Evolutionary conservation across 768 basidiomycete genomes (phyloP).

Genomic region (Royoungia palumana): DNA sequence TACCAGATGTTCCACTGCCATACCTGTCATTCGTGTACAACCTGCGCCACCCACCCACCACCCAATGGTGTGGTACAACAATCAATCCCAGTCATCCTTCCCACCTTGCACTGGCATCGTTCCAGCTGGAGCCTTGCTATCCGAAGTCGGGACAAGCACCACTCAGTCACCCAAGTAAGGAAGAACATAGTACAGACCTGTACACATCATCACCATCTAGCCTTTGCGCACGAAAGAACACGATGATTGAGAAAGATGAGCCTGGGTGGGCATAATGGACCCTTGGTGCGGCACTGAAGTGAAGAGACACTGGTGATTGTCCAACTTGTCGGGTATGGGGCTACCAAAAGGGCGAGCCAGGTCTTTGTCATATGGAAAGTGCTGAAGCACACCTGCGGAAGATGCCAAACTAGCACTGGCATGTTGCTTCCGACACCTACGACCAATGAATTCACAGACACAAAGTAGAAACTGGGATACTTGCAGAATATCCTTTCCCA

Average conservation of each 20-base stretch:
- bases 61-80: slow-evolving; percentile 4
- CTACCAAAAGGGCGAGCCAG: no score
- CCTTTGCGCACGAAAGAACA: background rate
- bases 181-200: slow-evolving; percentile 4
- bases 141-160: background rate
- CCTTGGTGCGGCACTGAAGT: slow-evolving; percentile 2
- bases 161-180: slow-evolving; percentile 1
- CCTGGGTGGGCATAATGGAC: background rate
- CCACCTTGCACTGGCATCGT: background rate
- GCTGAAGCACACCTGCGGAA: background rate
- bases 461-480: background rate
- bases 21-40: background rate
- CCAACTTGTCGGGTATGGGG: background rate
- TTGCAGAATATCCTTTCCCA: slow-evolving; percentile 5
- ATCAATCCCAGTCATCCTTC: background rate
- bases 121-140: background rate
- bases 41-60: background rate
- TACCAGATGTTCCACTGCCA: slow-evolving; percentile 3
- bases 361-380: slow-evolving; percentile 1
- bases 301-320: background rate
- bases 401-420: background rate
- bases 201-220: background rate
- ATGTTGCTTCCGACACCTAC: slow-evolving; percentile 6
- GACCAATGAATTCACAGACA: background rate
- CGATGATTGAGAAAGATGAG: background rate